Evolutionary conservation across 352 stramenopile species (phyloP).

Genomic region (Blastocystis sp.): DNA sequence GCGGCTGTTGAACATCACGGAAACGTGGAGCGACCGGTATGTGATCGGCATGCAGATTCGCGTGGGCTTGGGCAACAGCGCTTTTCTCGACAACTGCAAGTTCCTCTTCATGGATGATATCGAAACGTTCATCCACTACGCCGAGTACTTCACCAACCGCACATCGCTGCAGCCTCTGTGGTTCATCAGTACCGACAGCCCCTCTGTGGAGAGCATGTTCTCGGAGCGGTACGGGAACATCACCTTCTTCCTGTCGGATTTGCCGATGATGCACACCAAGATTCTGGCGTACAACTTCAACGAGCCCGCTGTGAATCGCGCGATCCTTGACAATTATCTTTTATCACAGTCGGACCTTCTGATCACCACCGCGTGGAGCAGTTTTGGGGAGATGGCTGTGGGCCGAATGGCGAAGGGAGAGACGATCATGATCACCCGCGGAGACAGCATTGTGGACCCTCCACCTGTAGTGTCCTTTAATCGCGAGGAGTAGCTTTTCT

Average conservation of each 20-base stretch:
- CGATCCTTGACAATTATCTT: slow-evolving; percentile 65
- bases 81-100: slow-evolving; percentile 63
- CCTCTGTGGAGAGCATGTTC: slow-evolving; percentile 24
- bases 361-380: slow-evolving; percentile 58
- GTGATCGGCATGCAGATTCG: slow-evolving; percentile 62
- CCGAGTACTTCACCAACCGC: slow-evolving; percentile 51
- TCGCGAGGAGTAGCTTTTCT: background rate
- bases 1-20: background rate
- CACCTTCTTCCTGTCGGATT: background rate
- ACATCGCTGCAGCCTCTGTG: slow-evolving; percentile 19
- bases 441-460: slow-evolving; percentile 31
- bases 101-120: slow-evolving; percentile 53
- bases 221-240: background rate
- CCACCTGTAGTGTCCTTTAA: slow-evolving; percentile 45
- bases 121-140: slow-evolving; percentile 47
- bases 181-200: slow-evolving; percentile 60
- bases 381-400: slow-evolving; percentile 62
- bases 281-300: slow-evolving; percentile 13
- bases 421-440: slow-evolving; percentile 55
- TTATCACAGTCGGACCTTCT: slow-evolving; percentile 36
- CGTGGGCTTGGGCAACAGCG: slow-evolving; percentile 54
- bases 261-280: slow-evolving; percentile 52
- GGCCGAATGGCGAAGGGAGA: slow-evolving; percentile 24
- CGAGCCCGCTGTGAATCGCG: slow-evolving; percentile 30
- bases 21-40: slow-evolving; percentile 19